Base-by-base conservation (phyloP, 441 rosid genomes). In the Pelargonium australe region DNA sequence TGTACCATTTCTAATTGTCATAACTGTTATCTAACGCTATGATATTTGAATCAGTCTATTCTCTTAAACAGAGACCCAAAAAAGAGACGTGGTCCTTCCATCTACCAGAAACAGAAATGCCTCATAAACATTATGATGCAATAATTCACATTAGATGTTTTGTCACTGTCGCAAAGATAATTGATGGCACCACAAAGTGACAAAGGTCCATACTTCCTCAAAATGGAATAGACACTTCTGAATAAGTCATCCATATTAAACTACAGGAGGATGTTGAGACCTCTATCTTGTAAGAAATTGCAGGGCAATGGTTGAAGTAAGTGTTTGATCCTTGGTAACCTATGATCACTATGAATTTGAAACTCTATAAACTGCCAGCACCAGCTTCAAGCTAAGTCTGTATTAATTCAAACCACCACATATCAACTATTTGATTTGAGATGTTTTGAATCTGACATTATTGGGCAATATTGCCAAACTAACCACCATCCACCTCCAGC, bases 151-250 rank as follows among this genome's bases (percentile, higher is more conserved):
- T 8, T 40, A 40, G 20, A 55, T 14, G 61, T 16, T 14, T 55
- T 14, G 19, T 55, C 61, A 55, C 61, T 14, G 20, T 55, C 25
- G 1, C 9, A 14, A 55, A 16, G 25, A 19, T 55, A 4, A 55
- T 16, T 14, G 61, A 55, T 55, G 61, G 9, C 61, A n/a, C 61
- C 61, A 55, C 61, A 55, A 55, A 55, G 61, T 16, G 61, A 53
- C 60, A 55, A 53, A 53, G 17, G 8, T 8, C 28, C 63, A 58
- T 20, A 58, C 20, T 19, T 58, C 10, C 9, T 7, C 63, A 19
- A 8, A 17, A 16, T 6, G 20, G 9, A 9, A 57, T 57, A 4
- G n/a, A 58, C 3, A 19, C 8, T 7, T 20, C 23, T 19, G 63
- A 9, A 58, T 20, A 23, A 58, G 25, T 20, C 31, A 58, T 58